These are phyloP conservation scores for Blastomyces emzantsi DNA, from an alignment of 2,329 filamentous ascomycete genomes.

Conservation along the genomic window DNA sequence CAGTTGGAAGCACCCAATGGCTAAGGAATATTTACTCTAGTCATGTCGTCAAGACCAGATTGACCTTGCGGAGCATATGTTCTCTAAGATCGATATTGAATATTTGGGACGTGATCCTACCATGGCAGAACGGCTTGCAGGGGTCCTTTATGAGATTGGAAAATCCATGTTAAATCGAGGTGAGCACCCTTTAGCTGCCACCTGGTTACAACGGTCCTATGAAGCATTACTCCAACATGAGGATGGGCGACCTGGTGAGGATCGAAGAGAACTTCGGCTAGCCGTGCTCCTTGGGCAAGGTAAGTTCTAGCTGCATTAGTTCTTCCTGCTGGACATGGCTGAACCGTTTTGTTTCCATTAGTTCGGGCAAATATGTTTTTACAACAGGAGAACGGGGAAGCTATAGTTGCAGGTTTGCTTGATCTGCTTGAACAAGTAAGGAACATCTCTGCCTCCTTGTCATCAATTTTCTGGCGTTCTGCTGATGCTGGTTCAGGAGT, in stretches of 20 bases:
- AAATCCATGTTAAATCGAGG: conserved; percentile 46
- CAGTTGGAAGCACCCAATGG: conserved; percentile 1
- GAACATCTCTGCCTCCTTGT: not conserved
- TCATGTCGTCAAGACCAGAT: conserved; percentile 64
- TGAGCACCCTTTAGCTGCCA: conserved; percentile 49
- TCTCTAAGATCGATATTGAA: conserved; percentile 46
- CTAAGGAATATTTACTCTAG: conserved; percentile 36
- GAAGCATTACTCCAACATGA: conserved; percentile 42
- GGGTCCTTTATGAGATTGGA: conserved; percentile 65
- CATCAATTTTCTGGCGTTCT: not conserved
- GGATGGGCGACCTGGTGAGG: conserved; percentile 47
- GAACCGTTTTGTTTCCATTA: conserved; percentile 10
- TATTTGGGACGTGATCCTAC: conserved; percentile 37
- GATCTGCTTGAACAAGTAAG: conserved; percentile 45
- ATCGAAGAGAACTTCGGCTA: conserved; percentile 55
- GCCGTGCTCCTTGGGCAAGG: conserved; percentile 58
- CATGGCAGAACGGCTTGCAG: conserved; percentile 53
- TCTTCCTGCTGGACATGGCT: not conserved
- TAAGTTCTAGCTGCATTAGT: conserved; percentile 36
- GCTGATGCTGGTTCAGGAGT: conserved; percentile 33
- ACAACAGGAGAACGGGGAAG: conserved; percentile 36
- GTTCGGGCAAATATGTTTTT: conserved; percentile 25
- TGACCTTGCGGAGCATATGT: conserved; percentile 73
- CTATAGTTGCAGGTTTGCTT: conserved; percentile 51
- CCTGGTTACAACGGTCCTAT: conserved; percentile 66